Evolutionary conservation across 768 basidiomycete genomes (phyloP).

Genomic region (Antrodiella citrinella): DNA sequence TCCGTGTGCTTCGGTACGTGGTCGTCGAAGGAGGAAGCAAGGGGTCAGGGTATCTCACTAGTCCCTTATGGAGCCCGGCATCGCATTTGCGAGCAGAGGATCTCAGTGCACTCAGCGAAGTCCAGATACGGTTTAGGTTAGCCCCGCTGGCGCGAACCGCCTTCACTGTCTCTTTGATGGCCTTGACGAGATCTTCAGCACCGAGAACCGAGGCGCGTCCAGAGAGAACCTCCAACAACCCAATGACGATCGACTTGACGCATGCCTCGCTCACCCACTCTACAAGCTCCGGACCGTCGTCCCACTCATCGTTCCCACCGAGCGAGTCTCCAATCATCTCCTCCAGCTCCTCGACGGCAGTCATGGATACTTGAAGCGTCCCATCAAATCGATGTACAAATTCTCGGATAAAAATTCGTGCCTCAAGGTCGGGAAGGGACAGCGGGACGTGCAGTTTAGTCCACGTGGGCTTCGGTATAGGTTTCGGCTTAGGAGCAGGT

Average conservation of each 20-base stretch:
- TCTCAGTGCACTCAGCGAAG: conserved; percentile 41
- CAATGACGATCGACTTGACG: conserved; percentile 53
- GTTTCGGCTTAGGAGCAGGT: conserved; percentile 18
- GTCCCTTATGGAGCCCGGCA: conserved; percentile 4
- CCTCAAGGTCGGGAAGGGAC: conserved; percentile 39
- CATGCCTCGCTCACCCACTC: conserved; percentile 64
- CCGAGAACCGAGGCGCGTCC: conserved; percentile 12
- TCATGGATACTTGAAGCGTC: conserved; percentile 39
- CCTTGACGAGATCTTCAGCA: conserved; percentile 27
- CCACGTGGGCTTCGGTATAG: conserved; percentile 48
- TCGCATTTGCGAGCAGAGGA: conserved; percentile 11
- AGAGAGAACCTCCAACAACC: conserved; percentile 47
- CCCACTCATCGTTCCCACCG: conserved; percentile 12
- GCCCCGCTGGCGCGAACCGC: conserved; percentile 45
- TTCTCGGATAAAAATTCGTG: conserved; percentile 67
- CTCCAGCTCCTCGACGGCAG: conserved; percentile 58
- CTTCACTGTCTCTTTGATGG: conserved; percentile 38
- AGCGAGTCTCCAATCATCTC: conserved; percentile 22
- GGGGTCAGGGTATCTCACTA: conserved; percentile 47
- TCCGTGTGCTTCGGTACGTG: conserved; percentile 39
- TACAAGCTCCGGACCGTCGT: conserved; percentile 24
- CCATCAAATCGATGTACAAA: conserved; percentile 59
- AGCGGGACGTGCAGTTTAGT: conserved; percentile 32
- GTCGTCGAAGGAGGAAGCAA: conserved; percentile 41
- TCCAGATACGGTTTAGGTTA: conserved; percentile 60